These are phyloP conservation scores for Copromyces sp. DNA, from an alignment of 495 filamentous ascomycete species.

Conservation along the genomic window DNA sequence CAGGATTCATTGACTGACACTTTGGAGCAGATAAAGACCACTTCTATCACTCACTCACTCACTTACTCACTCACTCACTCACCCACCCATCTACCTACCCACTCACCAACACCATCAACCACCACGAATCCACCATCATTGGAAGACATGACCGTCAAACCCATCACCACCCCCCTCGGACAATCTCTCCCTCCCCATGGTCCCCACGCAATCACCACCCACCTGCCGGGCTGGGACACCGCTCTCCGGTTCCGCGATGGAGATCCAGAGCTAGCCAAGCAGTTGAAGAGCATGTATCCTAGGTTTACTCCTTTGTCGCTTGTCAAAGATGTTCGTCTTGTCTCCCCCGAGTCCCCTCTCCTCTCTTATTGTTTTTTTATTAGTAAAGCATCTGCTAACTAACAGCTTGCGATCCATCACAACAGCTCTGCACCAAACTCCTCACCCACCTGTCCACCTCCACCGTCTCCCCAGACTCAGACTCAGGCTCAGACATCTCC, in stretches of 20 bases:
- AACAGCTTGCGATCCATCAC: neutral
- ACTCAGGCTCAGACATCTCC: neutral
- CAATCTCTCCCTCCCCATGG: slow-evolving; percentile 32
- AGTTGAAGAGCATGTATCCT: slow-evolving; percentile 32
- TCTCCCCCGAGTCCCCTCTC: no score
- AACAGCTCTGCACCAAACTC: slow-evolving; percentile 21
- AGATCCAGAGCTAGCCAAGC: slow-evolving; percentile 18
- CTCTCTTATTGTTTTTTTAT: no score
- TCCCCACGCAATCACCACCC: slow-evolving; percentile 30
- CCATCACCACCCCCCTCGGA: slow-evolving; percentile 25
- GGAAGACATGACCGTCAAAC: slow-evolving; percentile 18
- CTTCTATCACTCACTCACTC: no score
- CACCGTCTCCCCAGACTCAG: neutral
- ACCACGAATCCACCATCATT: no score
- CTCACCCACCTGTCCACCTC: slow-evolving; percentile 13
- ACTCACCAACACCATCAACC: neutral
- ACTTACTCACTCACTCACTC: neutral
- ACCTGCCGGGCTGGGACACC: slow-evolving; percentile 25
- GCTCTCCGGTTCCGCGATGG: slow-evolving; percentile 20
- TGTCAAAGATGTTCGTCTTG: slow-evolving; percentile 13
- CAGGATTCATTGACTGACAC: neutral
- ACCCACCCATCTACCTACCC: no score
- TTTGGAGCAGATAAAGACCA: neutral
- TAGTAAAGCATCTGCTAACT: neutral
- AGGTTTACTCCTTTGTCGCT: slow-evolving; percentile 27